Evolutionary conservation across 192 early-diverging fungal species (phyloP).

Genomic region (Cetraspora pellucida): DNA sequence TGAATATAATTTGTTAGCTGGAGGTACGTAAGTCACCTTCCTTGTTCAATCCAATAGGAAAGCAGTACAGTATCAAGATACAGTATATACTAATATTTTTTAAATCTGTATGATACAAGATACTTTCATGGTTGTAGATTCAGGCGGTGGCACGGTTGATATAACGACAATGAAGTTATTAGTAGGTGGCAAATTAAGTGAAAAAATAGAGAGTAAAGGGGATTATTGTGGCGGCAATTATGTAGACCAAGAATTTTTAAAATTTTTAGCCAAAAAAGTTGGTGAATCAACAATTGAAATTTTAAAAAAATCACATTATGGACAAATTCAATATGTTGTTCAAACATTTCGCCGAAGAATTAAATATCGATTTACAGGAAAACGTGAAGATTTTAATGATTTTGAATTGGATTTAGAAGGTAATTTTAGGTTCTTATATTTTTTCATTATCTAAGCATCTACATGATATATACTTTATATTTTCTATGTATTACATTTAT

Average conservation of each 20-base stretch:
- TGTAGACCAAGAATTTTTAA: slow-evolving; percentile 22
- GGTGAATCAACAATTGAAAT: background rate
- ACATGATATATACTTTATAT: no score
- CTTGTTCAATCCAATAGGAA: background rate
- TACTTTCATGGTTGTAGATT: slow-evolving; percentile 61
- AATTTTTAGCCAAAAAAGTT: background rate
- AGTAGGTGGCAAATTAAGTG: background rate
- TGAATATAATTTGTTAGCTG: background rate
- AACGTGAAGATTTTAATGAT: background rate
- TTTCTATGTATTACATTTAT: no score
- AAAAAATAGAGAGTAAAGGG: background rate
- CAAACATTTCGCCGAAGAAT: background rate
- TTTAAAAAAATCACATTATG: background rate
- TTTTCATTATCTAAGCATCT: no score
- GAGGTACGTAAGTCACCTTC: background rate
- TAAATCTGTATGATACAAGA: slow-evolving; percentile 29
- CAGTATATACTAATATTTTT: background rate
- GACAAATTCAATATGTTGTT: slow-evolving; percentile 13
- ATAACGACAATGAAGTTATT: slow-evolving; percentile 39
- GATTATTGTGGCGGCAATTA: slow-evolving; percentile 7
- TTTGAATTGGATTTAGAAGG: slow-evolving; percentile 8
- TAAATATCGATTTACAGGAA: background rate
- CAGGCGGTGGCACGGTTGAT: slow-evolving; percentile 61
- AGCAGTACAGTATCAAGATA: background rate
- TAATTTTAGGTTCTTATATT: no score